Evolutionary conservation across 805 yeast species (phyloP).

Genomic region (Wickerhamomyces ciferrii): DNA sequence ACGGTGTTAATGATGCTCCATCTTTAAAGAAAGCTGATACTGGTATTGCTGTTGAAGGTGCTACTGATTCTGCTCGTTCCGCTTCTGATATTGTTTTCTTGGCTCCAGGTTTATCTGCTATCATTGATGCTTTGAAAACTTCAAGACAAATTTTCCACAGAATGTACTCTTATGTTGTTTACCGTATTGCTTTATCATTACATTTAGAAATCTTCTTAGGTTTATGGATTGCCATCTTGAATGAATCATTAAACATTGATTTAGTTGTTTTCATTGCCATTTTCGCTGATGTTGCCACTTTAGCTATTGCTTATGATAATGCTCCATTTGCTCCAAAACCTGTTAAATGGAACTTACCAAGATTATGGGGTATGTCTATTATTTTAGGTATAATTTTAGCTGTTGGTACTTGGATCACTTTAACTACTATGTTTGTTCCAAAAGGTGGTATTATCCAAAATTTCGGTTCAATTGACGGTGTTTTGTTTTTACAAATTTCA

Average conservation of each 20-base stretch:
- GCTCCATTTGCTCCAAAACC: conserved; percentile 93
- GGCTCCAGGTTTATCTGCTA: conserved; percentile 94
- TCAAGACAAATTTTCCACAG: conserved; percentile 98
- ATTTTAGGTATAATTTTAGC: conserved; percentile 83
- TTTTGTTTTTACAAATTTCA: conserved; percentile 88
- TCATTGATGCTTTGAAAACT: conserved; percentile 91
- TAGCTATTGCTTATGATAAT: conserved; percentile 95
- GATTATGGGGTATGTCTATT: conserved; percentile 96
- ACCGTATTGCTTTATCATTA: conserved; percentile 94
- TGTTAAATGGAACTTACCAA: conserved; percentile 95
- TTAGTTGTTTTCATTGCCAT: conserved; percentile 94
- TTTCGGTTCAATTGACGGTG: conserved; percentile 93
- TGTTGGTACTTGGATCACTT: conserved; percentile 89
- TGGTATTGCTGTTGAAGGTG: conserved; percentile 99
- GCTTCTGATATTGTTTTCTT: conserved; percentile 96
- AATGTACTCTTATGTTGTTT: conserved; percentile 96
- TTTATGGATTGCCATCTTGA: conserved; percentile 93
- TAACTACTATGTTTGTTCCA: conserved; percentile 87
- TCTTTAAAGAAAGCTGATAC: conserved; percentile 93
- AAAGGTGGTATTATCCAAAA: conserved; percentile 94
- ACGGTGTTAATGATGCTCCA: conserved; percentile 98
- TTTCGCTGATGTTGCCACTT: conserved; percentile 95
- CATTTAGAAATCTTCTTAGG: conserved; percentile 94
- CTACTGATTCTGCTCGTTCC: conserved; percentile 95
- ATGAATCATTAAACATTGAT: conserved; percentile 81